Percentiles rank a stretch among this genome's conserved stretches.
phyloP scores from a whole-genome alignment of 2,329 filamentous ascomycete genomes.

The Scytalidium sp. region DNA sequence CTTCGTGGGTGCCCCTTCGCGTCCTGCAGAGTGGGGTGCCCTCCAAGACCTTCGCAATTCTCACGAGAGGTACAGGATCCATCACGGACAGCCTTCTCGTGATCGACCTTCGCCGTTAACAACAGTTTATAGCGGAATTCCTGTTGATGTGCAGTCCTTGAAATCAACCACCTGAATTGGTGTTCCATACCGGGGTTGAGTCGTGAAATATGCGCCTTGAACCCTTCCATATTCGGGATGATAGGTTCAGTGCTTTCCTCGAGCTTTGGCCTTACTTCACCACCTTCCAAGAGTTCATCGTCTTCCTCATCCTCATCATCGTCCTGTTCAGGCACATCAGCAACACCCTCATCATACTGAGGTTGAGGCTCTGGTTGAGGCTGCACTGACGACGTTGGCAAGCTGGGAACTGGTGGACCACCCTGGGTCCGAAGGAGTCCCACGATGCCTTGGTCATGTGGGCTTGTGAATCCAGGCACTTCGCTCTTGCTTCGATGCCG shows the following conservation, averaged over 20 bases:
- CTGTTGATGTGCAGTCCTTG: constrained; percentile 81
- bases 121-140: constrained; percentile 75
- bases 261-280: constrained; percentile 59
- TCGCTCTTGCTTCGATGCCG: constrained; percentile 57
- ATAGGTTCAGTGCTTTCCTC: constrained; percentile 63
- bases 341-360: background rate
- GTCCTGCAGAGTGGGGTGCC: constrained; percentile 60
- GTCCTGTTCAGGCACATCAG: constrained; percentile 25
- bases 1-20: constrained; percentile 57
- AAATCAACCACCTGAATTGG: constrained; percentile 61
- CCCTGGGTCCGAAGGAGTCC: constrained; percentile 55
- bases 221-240: constrained; percentile 71
- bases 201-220: constrained; percentile 68
- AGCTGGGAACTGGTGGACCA: constrained; percentile 54
- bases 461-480: constrained; percentile 34
- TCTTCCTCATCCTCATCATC: constrained; percentile 57
- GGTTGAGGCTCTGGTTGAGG: constrained; percentile 16
- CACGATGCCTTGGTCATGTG: constrained; percentile 39
- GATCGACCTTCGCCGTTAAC: constrained; percentile 66
- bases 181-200: constrained; percentile 71
- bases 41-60: constrained; percentile 66
- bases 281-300: constrained; percentile 60
- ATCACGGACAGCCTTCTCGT: constrained; percentile 57
- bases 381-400: constrained; percentile 31
- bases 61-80: constrained; percentile 57